Conservation (phyloP, 2,329 filamentous ascomycete genomes). For the Cercospora berteroae region DNA sequence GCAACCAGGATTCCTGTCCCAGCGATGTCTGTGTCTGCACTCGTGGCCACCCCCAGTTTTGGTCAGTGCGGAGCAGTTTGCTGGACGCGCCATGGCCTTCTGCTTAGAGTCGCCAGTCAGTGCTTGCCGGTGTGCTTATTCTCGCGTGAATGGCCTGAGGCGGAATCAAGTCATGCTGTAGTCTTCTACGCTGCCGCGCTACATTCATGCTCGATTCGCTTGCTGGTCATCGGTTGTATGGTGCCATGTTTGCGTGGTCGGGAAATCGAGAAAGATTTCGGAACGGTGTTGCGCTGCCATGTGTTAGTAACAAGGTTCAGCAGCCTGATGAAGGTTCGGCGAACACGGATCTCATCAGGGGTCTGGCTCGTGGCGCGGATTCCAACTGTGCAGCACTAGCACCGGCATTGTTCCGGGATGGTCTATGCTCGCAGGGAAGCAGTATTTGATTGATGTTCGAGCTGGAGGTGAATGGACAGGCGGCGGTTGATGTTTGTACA, state of each 20-base stretch:
- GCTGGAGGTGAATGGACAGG: neutral
- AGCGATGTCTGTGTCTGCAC: constrained; percentile 26
- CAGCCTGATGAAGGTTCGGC: neutral
- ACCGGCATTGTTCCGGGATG: neutral
- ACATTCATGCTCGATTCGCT: neutral
- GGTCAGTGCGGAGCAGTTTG: constrained; percentile 10
- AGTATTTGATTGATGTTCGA: neutral
- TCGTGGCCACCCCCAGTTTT: constrained; percentile 9
- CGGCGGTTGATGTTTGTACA: neutral
- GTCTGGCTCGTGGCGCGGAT: neutral
- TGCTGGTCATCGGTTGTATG: neutral
- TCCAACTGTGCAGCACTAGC: neutral
- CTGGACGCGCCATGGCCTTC: neutral
- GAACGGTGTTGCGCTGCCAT: neutral
- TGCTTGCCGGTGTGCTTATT: neutral
- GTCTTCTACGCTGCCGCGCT: neutral
- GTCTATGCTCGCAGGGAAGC: neutral
- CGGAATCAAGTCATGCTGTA: neutral
- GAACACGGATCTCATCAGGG: neutral
- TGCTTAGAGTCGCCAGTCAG: neutral
- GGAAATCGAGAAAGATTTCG: neutral
- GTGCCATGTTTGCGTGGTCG: neutral
- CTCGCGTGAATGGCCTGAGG: neutral
- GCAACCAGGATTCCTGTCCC: constrained; percentile 27
- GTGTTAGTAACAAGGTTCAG: neutral